Conservation (phyloP, 2,329 filamentous ascomycete species). For the Aspergillus sojae region DNA sequence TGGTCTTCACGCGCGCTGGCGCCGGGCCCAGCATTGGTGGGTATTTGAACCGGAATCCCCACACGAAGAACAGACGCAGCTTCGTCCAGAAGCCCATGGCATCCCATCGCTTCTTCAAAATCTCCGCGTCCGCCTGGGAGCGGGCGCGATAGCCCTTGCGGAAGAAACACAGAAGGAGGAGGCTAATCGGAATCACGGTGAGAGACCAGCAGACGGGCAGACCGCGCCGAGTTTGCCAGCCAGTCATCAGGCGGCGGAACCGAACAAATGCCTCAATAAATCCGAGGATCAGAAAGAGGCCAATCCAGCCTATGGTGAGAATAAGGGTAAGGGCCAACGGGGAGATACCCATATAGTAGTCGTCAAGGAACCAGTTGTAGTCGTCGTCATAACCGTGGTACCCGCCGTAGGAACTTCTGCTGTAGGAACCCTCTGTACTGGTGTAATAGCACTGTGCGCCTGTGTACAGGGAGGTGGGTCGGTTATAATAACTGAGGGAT, state of each 20-base stretch:
- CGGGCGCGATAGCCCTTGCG: conserved; percentile 33
- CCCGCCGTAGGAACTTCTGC: neutral
- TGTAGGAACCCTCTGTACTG: neutral
- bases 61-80: conserved; percentile 29
- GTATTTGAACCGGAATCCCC: conserved; percentile 35
- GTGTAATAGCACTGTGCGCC: conserved; percentile 19
- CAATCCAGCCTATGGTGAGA: conserved; percentile 30
- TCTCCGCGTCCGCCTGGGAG: conserved; percentile 27
- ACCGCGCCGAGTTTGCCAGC: conserved; percentile 37
- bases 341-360: conserved; percentile 25
- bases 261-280: conserved; percentile 35
- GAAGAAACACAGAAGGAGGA: conserved; percentile 27
- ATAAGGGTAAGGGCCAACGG: conserved; percentile 29
- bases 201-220: conserved; percentile 34
- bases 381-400: conserved; percentile 16
- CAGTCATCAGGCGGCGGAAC: conserved; percentile 36
- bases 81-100: conserved; percentile 28
- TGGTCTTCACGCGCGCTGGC: conserved; percentile 23
- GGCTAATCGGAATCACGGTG: conserved; percentile 23
- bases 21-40: conserved; percentile 32
- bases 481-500: conserved; percentile 23
- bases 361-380: conserved; percentile 27
- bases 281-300: conserved; percentile 29
- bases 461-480: conserved; percentile 20
- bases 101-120: conserved; percentile 30